Base-by-base conservation (phyloP, 1,284 basidiomycete genomes). In the Volvariella surrecta region DNA sequence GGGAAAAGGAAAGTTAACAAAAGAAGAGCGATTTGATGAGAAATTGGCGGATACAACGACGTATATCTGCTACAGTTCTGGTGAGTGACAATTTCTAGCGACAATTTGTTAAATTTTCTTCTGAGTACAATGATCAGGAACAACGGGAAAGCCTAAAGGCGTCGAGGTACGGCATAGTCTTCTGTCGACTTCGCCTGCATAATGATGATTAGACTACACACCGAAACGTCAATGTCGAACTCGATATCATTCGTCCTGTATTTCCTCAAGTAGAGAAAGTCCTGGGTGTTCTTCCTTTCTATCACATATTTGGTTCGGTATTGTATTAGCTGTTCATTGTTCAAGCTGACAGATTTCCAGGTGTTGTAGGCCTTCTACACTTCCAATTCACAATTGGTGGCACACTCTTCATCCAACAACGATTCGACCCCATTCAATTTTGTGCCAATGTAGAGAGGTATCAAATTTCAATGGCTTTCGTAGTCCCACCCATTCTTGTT, bases 401-500 rank as follows among this genome's bases (percentile, higher is more conserved):
- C 0, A 74, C 83, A 0, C 67, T 82, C 2, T 73, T 90, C 30
- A 59, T 95, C 39, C 73, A 87, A 56, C 67, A 78, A 0, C 75
- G 75, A 13, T 94, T 91, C 58, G 82, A 92, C 48, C 78, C 90
- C 2, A 67, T 71, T 7, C 62, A 70, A 20, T 90, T 89, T 52
- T 83, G 86, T 56, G 66, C 67, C 21, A 69, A 74, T 42, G 71
- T 89, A 37, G 71, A 81, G 50, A 70, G 71, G 50, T 88, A 87
- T 63, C 73, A 69, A 42, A 70, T 82, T 42, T 84, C 83, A 0
- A 43, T 63, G 32, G 56, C 72, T 0, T 63, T 90, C 4, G 70
- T 94, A 34, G 92, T 95, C 0, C 92, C 93, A 0, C 92, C 92
- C 0, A 80, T 96, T 38, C 66, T 92, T 3, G 79, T 95, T 4